Evolutionary conservation across 2,329 filamentous ascomycete genomes (phyloP).

Genomic region (Phaeosphaeria sp.): DNA sequence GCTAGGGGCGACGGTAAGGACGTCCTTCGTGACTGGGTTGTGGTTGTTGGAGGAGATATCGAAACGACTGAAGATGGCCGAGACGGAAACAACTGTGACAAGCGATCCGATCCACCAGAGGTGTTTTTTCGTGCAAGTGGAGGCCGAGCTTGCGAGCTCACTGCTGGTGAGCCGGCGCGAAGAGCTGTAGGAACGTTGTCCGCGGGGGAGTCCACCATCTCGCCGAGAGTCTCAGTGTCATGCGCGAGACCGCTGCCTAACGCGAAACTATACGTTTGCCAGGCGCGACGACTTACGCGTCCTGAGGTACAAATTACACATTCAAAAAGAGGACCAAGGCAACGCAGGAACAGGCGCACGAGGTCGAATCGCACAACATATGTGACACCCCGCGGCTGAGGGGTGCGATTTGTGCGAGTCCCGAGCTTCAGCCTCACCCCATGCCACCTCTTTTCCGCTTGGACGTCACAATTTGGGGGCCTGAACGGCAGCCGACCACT

Average conservation of each 20-base stretch:
- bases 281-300: background rate
- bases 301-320: background rate
- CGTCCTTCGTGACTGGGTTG: conserved; percentile 29
- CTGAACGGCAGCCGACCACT: background rate
- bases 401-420: conserved; percentile 16
- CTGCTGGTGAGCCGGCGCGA: conserved; percentile 38
- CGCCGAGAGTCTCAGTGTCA: background rate
- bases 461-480: background rate
- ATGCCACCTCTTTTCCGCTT: background rate
- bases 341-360: background rate
- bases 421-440: conserved; percentile 21
- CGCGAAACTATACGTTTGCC: background rate
- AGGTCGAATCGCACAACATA: conserved; percentile 1
- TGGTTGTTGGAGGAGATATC: conserved; percentile 22
- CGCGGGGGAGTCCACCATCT: conserved; percentile 33
- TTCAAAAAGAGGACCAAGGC: background rate
- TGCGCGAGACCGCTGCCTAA: background rate
- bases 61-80: conserved; percentile 37
- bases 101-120: conserved; percentile 39
- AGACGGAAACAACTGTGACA: conserved; percentile 48
- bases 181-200: conserved; percentile 36
- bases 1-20: conserved; percentile 40
- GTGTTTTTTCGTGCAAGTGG: conserved; percentile 35
- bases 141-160: conserved; percentile 28
- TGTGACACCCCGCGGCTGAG: conserved; percentile 19